Percentiles rank a stretch among this genome's conserved stretches.
These are phyloP conservation scores for Candida anglica DNA, from an alignment of 805 yeast genomes.

Conservation along the genomic window DNA sequence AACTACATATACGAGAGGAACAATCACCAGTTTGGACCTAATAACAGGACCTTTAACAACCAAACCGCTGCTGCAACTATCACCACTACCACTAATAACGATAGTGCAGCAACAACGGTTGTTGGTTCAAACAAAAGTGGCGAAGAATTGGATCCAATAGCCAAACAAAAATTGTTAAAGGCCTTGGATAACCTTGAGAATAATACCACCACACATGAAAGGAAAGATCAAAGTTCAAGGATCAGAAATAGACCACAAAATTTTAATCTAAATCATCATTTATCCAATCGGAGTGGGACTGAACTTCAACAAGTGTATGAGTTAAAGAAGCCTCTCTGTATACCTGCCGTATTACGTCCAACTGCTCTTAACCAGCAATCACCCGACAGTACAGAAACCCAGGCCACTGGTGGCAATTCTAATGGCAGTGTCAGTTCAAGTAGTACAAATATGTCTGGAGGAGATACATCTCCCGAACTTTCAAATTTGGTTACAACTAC, in stretches of 20 bases:
- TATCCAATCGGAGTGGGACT: slow-evolving; percentile 10
- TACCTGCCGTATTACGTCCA: slow-evolving; percentile 53
- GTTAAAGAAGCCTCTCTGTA: slow-evolving; percentile 42
- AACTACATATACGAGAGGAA: slow-evolving; percentile 17
- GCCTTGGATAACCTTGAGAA: slow-evolving; percentile 19
- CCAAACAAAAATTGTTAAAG: slow-evolving; percentile 13
- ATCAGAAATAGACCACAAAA: slow-evolving; percentile 4
- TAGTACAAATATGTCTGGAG: no score
- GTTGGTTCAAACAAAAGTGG: not conserved
- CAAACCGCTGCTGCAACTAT: not conserved
- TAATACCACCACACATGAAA: slow-evolving; percentile 17
- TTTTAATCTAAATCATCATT: slow-evolving; percentile 2
- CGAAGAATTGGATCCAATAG: not conserved
- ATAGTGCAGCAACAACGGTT: no score
- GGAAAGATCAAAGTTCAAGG: slow-evolving; percentile 3
- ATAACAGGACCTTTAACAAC: not conserved
- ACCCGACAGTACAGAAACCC: not conserved
- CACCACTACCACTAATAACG: no score
- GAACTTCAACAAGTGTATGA: slow-evolving; percentile 40
- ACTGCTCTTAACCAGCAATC: not conserved
- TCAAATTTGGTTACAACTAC: not conserved
- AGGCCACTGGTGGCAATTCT: not conserved
- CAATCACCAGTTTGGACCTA: slow-evolving; percentile 2
- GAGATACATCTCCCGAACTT: no score
- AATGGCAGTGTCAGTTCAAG: not conserved